Percentiles rank a stretch among this genome's conserved stretches.
Evolutionary conservation across 2,329 filamentous ascomycete species (phyloP).

Genomic region (Zarea fungicola): DNA sequence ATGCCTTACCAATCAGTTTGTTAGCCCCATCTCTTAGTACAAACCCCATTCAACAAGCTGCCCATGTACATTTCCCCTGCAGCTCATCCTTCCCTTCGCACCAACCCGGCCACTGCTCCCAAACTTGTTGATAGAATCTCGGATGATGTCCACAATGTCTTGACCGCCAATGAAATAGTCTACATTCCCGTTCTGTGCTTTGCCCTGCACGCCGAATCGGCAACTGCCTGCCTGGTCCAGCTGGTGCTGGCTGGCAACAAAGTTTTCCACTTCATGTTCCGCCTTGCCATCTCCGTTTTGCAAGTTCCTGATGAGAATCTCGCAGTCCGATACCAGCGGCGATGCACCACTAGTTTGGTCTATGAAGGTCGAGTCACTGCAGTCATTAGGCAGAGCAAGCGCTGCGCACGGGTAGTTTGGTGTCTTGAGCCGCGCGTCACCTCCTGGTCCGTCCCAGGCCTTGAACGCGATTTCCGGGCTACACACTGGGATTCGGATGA

Average conservation of each 20-base stretch:
- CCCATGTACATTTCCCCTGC: conserved; percentile 21
- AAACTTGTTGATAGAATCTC: conserved; percentile 24
- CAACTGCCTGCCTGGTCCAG: conserved; percentile 22
- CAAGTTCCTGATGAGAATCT: conserved; percentile 22
- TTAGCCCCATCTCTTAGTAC: no score
- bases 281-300: conserved; percentile 10
- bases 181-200: conserved; percentile 22
- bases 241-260: neutral
- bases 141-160: conserved; percentile 32
- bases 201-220: conserved; percentile 27
- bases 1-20: no score
- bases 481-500: conserved; percentile 2
- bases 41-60: conserved; percentile 22
- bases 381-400: conserved; percentile 20
- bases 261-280: conserved; percentile 5
- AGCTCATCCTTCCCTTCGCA: conserved; percentile 29
- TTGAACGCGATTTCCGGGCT: neutral
- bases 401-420: conserved; percentile 31
- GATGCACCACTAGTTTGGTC: neutral
- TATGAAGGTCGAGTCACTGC: conserved; percentile 26
- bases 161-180: conserved; percentile 29
- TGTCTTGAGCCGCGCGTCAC: neutral
- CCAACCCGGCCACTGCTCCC: conserved; percentile 26
- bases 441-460: conserved; percentile 1
- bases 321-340: neutral